phyloP scores from a whole-genome alignment of 331 rosid genomes.

The Prunus yedoensis region DNA sequence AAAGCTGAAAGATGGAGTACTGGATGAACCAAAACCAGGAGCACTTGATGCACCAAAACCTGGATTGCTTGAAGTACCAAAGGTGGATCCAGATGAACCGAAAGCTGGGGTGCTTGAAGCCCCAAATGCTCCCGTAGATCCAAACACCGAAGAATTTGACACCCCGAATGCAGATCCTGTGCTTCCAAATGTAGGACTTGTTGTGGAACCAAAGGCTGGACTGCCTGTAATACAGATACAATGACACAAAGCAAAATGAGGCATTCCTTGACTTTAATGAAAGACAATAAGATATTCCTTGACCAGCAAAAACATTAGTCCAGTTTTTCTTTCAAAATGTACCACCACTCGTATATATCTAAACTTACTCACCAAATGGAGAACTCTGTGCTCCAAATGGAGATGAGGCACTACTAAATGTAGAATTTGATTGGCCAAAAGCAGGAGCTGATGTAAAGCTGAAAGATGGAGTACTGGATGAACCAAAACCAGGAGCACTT shows the following conservation, averaged over 20 bases:
- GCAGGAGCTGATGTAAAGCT: no score
- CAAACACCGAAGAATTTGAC: conserved; percentile 59
- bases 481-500: conserved; percentile 20
- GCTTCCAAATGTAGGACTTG: conserved; percentile 57
- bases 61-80: conserved; percentile 52
- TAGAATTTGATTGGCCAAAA: no score
- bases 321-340: no score
- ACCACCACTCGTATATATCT: no score
- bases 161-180: conserved; percentile 57
- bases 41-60: conserved; percentile 58
- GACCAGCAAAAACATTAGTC: no score
- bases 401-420: no score
- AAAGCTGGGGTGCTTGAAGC: conserved; percentile 41
- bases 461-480: no score
- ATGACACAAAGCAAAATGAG: no score
- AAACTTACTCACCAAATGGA: no score
- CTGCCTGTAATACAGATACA: conserved; percentile 15
- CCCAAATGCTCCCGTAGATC: conserved; percentile 69
- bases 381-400: no score
- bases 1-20: conserved; percentile 68
- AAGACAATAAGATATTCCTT: no score
- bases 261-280: no score
- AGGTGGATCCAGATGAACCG: conserved; percentile 36
- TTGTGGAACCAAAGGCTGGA: conserved; percentile 38
- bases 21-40: conserved; percentile 74